Percentiles rank a stretch among this genome's conserved stretches.
phyloP scores from a whole-genome alignment of 768 basidiomycete genomes.

The Mrakia frigida region DNA sequence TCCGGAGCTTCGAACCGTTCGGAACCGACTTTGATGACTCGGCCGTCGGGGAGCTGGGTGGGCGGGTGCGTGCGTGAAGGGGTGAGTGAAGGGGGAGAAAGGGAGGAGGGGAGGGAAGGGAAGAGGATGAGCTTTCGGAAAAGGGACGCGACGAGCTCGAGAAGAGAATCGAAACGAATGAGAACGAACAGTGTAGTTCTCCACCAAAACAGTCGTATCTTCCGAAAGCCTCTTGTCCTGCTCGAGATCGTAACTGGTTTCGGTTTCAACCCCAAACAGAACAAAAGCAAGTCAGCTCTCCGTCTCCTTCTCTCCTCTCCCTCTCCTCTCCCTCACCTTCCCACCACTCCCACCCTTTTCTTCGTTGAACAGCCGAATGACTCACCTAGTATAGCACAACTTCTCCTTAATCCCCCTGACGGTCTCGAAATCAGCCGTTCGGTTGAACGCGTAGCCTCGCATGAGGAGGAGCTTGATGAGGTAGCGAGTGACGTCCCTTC shows the following conservation, averaged over 20 bases:
- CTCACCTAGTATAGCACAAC: slow-evolving; percentile 90
- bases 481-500: slow-evolving; percentile 96
- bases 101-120: background rate
- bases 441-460: slow-evolving; percentile 99
- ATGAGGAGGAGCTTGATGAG: slow-evolving; percentile 98
- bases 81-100: background rate
- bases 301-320: background rate
- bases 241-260: slow-evolving; percentile 95
- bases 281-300: background rate
- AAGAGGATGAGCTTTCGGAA: background rate
- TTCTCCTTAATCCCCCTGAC: slow-evolving; percentile 99
- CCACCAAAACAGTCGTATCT: slow-evolving; percentile 93
- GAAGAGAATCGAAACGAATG: background rate
- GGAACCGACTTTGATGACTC: slow-evolving; percentile 92
- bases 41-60: slow-evolving; percentile 90
- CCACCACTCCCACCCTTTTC: too few species aligned
- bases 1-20: slow-evolving; percentile 99
- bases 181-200: slow-evolving; percentile 78
- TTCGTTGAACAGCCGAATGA: too few species aligned
- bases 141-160: background rate
- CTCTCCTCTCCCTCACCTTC: background rate
- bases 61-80: too few species aligned
- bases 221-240: slow-evolving; percentile 87
- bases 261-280: too few species aligned
- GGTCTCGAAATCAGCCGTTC: slow-evolving; percentile 98